phyloP scores from a whole-genome alignment of 495 filamentous ascomycete genomes.

The Lophiostoma macrostomum region DNA sequence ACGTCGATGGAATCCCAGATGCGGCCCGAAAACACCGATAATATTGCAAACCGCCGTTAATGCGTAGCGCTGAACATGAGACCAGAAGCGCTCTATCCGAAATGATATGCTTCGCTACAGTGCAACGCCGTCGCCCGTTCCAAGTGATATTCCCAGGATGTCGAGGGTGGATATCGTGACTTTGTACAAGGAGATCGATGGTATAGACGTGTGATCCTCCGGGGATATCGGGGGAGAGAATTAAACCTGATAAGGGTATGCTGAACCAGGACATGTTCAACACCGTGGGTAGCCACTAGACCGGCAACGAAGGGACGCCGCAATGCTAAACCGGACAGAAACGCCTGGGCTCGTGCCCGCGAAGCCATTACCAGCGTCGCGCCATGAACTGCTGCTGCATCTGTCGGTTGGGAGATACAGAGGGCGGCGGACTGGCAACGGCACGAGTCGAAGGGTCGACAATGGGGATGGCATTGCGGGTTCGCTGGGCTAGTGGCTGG shows the following conservation, averaged over 20 bases:
- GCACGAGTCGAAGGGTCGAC: conserved; percentile 93
- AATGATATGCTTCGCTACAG: conserved; percentile 30
- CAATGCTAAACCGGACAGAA: conserved; percentile 33
- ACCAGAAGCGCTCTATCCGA: conserved; percentile 35
- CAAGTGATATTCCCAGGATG: conserved; percentile 37
- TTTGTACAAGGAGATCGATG: conserved; percentile 36
- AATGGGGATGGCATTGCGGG: conserved; percentile 95
- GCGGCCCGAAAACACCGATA: conserved; percentile 31
- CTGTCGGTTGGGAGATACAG: conserved; percentile 75
- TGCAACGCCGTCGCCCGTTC: conserved; percentile 36
- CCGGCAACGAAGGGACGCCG: conserved; percentile 38
- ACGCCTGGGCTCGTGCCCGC: conserved; percentile 22
- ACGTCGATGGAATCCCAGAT: conserved; percentile 24
- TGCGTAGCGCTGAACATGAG: conserved; percentile 32
- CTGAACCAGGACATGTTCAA: neutral
- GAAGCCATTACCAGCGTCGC: conserved; percentile 57
- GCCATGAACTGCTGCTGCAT: conserved; percentile 65
- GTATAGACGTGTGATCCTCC: conserved; percentile 35
- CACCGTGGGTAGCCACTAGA: conserved; percentile 32
- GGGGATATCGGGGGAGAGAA: conserved; percentile 30
- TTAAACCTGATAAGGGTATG: conserved; percentile 21
- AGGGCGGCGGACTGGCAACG: conserved; percentile 85
- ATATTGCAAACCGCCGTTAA: conserved; percentile 33
- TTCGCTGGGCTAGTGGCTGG: conserved; percentile 81
- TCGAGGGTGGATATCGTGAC: conserved; percentile 33